Evolutionary conservation across 2,329 filamentous ascomycete species (phyloP), one percentile per base, ranked within the genome.

Genomic region (Cryphonectria naterciae): DNA sequence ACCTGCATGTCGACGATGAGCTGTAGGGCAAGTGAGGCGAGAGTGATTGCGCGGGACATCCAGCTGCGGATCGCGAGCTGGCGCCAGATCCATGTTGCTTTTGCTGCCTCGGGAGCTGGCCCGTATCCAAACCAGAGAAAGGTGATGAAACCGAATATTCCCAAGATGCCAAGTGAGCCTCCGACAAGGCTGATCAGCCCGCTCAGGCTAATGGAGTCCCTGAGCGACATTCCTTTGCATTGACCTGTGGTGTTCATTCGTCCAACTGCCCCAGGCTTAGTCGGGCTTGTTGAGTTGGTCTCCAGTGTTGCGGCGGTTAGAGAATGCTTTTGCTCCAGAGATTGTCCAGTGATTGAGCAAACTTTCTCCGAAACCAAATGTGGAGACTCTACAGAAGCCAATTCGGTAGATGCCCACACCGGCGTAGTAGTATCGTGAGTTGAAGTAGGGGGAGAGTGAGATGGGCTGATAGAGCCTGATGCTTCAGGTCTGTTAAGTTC

Each of bases 101-200:
- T 35, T 4, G 54, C 28, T 11, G 63, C 68, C 46, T 70, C 68
- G 6, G 39, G 52, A 1, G 41, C n/a, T 17, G 22, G 25, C 15
- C 63, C 63, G 39, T n/a, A 60, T 13, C 68, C 68, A 60, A 66
- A 70, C 68, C 68, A 70, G 41, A 70, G 63, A 3, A 62, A 66
- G 19, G 11, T 2, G 35, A 70, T 32, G 22, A 70, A 70, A 4
- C 68, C 63, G 15, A 70, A 32, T 5, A 56, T 17, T 8, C 54
- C 63, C 4, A 70, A 28, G 2, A 70, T 46, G 6, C 63, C 68
- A 41, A 67, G 4, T 8, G 37, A 66, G 49, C 68, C 68, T 37
- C 68, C 68, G 1, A 70, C 8, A 43, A 70, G 28, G 4, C 67
- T 28, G 35, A 17, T 39, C 11, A 43, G 41, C 7, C 61, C 61